phyloP scores from a whole-genome alignment of 495 filamentous ascomycete species.

The Sordaria brevicollis region DNA sequence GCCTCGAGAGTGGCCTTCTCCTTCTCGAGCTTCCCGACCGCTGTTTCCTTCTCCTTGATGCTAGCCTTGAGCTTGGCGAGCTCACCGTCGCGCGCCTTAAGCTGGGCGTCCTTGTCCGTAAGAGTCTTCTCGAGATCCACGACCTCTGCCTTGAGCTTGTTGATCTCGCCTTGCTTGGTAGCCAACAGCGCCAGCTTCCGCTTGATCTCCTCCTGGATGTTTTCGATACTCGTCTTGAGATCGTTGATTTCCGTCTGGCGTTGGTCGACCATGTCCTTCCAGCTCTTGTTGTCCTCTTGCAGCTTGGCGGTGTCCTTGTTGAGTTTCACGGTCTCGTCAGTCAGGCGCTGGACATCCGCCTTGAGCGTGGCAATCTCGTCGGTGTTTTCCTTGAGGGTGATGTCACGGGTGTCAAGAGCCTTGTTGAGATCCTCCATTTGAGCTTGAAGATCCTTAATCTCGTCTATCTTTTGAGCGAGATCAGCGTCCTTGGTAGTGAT shows the following conservation, averaged over 20 bases:
- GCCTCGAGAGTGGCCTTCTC: background rate
- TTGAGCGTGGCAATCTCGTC: background rate
- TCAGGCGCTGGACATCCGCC: background rate
- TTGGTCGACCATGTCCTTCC: background rate
- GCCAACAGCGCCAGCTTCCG: background rate
- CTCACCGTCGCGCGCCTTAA: background rate
- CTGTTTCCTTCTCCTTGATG: background rate
- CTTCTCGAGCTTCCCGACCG: background rate
- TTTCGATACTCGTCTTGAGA: background rate
- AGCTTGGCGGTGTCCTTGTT: background rate
- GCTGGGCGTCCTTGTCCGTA: background rate
- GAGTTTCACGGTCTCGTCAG: background rate
- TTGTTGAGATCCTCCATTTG: background rate
- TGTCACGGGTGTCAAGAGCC: background rate
- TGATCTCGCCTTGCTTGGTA: background rate
- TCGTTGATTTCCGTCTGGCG: background rate
- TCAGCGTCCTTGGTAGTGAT: background rate
- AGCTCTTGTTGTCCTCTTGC: background rate
- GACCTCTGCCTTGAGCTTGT: background rate
- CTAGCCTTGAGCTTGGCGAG: background rate
- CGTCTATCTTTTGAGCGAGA: background rate
- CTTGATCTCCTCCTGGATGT: background rate
- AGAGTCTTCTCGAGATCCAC: background rate
- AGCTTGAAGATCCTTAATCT: background rate
- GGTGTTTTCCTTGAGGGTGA: background rate